Base-by-base conservation (phyloP, 148 eudicot species). In the Rhododendron henanense region DNA sequence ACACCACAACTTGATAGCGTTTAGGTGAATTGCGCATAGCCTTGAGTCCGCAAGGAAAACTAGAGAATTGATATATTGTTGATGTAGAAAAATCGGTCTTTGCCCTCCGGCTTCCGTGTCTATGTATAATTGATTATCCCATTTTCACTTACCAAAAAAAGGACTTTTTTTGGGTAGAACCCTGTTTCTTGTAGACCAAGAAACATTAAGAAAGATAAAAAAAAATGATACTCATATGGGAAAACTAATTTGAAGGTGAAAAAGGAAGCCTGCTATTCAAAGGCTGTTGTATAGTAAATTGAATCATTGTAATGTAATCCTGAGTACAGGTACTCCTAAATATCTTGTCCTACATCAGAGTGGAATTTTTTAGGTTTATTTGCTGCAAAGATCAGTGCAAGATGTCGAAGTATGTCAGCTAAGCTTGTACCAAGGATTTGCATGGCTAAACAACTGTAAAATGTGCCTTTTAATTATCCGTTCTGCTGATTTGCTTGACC, bases 401-500 rank as follows among this genome's bases (percentile, higher is more conserved):
- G 79, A 39, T 76, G 9, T 76, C 1, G 18, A 31, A 71, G 37
- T 31, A 31, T 31, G 76, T 71, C 39, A 10, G 37, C 31, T 71
- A 31, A 25, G 75, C 75, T 69, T 69, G 75, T 69, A 69, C 16
- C 10, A 69, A 25, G 25, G 55, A 51, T 10, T 51, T 51, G 55
- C 73, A 23, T 57, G 2, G 63, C 23, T 4, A 57, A 57, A 19
- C 63, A 16, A 57, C 63, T 57, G 7, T 57, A 57, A 31, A 74
- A 31, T 35, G 21, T 16, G 44, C 78, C 23, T 13, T 76, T 37
- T 76, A 39, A 39, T 44, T 37, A 15, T 50, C 10, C 50, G 65
- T 80, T 81, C 16, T 55, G 21, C n/a, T 51, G 65, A 81, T 81
- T 81, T 53, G 53, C 79, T 84, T 74, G 31, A 45, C 44, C 19